Percentiles rank a stretch among this genome's conserved stretches.
Conservation (phyloP, 2,329 filamentous ascomycete genomes). For the Cylindrodendrum hubeiense region DNA sequence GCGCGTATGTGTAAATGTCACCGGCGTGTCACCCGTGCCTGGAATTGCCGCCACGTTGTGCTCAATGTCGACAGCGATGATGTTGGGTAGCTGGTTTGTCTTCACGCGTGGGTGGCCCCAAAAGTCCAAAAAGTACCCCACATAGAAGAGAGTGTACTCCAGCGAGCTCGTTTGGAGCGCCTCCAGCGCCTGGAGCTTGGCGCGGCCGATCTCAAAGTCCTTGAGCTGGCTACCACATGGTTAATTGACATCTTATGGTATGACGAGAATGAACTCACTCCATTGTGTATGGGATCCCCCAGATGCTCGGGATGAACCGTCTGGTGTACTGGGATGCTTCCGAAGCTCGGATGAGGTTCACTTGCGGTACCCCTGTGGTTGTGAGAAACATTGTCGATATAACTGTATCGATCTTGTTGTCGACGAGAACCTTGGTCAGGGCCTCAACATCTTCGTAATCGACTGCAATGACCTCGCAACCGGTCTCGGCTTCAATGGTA, state of each 20-base stretch:
- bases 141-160: slow-evolving; percentile 5
- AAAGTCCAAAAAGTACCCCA: slow-evolving; percentile 59
- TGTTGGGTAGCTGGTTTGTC: slow-evolving; percentile 52
- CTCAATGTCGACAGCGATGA: slow-evolving; percentile 58
- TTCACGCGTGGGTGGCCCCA: slow-evolving; percentile 53
- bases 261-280: no score
- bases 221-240: background rate
- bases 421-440: slow-evolving; percentile 41
- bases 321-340: slow-evolving; percentile 52
- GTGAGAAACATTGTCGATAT: slow-evolving; percentile 53
- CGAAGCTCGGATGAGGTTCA: slow-evolving; percentile 58
- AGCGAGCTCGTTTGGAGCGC: slow-evolving; percentile 1
- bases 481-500: slow-evolving; percentile 27
- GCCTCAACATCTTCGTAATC: slow-evolving; percentile 45
- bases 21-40: slow-evolving; percentile 56
- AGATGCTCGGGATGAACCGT: slow-evolving; percentile 58
- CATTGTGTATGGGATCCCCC: slow-evolving; percentile 45
- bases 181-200: background rate
- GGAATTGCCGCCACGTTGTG: slow-evolving; percentile 60
- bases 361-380: slow-evolving; percentile 48
- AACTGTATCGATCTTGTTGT: slow-evolving; percentile 57
- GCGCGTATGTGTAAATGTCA: slow-evolving; percentile 60
- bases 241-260: no score
- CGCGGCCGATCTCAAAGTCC: background rate
- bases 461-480: slow-evolving; percentile 38